Evolutionary conservation across 805 yeast genomes (phyloP).

Genomic region (Teunomyces pallodes): DNA sequence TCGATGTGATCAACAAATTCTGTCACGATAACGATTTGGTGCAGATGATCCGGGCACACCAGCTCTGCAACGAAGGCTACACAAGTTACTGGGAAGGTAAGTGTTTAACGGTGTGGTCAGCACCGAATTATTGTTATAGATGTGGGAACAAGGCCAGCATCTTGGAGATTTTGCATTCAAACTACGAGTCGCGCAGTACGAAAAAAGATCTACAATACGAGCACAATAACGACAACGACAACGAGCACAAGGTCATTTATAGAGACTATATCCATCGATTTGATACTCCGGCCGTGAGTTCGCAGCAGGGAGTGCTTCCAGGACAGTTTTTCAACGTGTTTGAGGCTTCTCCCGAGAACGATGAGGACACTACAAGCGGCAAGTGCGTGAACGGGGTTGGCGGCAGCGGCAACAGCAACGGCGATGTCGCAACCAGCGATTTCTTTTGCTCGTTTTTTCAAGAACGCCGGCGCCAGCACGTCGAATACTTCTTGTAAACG

Average conservation of each 20-base stretch:
- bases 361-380: constrained; percentile 49
- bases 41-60: constrained; percentile 91
- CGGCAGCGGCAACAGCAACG: constrained; percentile 9
- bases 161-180: constrained; percentile 66
- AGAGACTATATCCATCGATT: constrained; percentile 1
- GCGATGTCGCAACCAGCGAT: constrained; percentile 14
- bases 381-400: constrained; percentile 37
- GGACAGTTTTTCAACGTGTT: constrained; percentile 86
- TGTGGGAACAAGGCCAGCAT: constrained; percentile 98
- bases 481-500: constrained; percentile 49
- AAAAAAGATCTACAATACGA: background rate
- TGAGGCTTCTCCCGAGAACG: constrained; percentile 95
- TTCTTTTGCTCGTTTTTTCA: constrained; percentile 27
- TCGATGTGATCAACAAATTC: constrained; percentile 85
- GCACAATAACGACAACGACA: constrained; percentile 3
- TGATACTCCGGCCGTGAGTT: constrained; percentile 4
- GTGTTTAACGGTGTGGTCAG: constrained; percentile 96
- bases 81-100: constrained; percentile 88
- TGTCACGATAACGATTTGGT: constrained; percentile 72
- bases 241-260: constrained; percentile 2
- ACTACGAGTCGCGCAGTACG: constrained; percentile 31
- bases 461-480: constrained; percentile 34
- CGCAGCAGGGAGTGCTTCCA: constrained; percentile 29
- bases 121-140: constrained; percentile 95
- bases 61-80: constrained; percentile 93